Base-by-base conservation (phyloP, 2,329 filamentous ascomycete genomes). In the Colletotrichum tofieldiae region DNA sequence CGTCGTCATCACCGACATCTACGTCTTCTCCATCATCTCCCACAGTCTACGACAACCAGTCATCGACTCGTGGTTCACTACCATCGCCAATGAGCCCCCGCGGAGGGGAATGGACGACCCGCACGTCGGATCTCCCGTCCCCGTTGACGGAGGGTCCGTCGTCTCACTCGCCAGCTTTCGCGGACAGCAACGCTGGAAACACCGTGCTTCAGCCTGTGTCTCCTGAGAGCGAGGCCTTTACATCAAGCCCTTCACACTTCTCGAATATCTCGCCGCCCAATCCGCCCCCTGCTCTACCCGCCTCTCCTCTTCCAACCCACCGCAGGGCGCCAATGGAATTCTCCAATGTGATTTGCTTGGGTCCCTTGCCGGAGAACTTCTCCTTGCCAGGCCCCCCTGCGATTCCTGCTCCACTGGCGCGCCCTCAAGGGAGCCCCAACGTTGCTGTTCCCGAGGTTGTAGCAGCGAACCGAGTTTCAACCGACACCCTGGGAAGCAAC, bases 401-500 rank as follows among this genome's bases (percentile, higher is more conserved):
- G 7, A 74, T 80, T 52, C 78, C 81, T 26, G 45, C 71, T 73
- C 75, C 43, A 73, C 81, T 2, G 67, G 79, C 35, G 76, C 75
- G 2, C 77, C 76, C 59, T 7, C 78, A 81, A 65, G 77, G 78
- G 29, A 71, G 75, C 26, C 76, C 76, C 20, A 62, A 78, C 2
- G 62, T 75, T 65, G 7, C 73, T 8, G 45, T 66, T 4, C 55
- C 71, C 12, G 49, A 58, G 18, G 16, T 49, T 2, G 5, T 65
- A 18, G 47, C 59, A 7, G 63, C 62, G 26, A 58, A 61, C 49
- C 72, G 74, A 29, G 56, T 67, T 9, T 80, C 79, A 7, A 80
- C 79, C 41, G 84, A 85, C 68, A 90, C 87, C 2, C 77, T 90
- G 9, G 88, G 88, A 26, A 90, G 88, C 77, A 89, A 90, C 69